Evolutionary conservation across 148 eudicot species (phyloP).

Genomic region (Silene uniflora): DNA sequence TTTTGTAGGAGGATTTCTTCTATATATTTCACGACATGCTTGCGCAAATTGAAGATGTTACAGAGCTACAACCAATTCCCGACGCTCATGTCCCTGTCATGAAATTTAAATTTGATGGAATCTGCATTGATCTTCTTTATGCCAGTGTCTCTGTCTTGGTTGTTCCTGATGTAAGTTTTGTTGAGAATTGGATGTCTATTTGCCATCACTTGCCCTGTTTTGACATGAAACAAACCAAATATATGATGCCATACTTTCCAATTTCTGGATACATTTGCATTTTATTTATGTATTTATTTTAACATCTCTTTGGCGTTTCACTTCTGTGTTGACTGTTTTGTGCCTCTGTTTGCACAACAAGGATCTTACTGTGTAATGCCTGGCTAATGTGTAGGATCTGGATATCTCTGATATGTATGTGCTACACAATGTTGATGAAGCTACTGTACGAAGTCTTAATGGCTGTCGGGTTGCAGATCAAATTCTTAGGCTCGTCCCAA

Average conservation of each 20-base stretch:
- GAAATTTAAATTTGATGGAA: slow-evolving; percentile 76
- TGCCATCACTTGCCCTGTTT: not conserved
- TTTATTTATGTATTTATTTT: not conserved
- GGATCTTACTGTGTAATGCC: not conserved
- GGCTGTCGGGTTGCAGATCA: slow-evolving; percentile 93
- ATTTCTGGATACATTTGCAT: not conserved
- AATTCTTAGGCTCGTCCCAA: slow-evolving; percentile 87
- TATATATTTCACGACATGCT: slow-evolving; percentile 45
- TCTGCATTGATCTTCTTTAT: slow-evolving; percentile 79
- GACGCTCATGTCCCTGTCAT: slow-evolving; percentile 91
- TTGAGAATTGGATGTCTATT: not conserved
- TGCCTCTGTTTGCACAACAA: not conserved
- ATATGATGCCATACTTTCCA: not conserved
- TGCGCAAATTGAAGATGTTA: slow-evolving; percentile 63
- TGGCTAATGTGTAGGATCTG: slow-evolving; percentile 47
- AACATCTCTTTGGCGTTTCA: not conserved
- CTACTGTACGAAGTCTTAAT: slow-evolving; percentile 88
- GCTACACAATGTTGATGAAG: slow-evolving; percentile 69
- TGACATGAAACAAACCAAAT: not conserved
- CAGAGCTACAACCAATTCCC: slow-evolving; percentile 80
- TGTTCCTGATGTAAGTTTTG: slow-evolving; percentile 69
- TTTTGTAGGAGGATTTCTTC: slow-evolving; percentile 63
- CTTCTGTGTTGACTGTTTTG: not conserved
- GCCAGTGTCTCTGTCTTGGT: slow-evolving; percentile 68
- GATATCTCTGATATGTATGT: slow-evolving; percentile 72